phyloP scores from a whole-genome alignment of 75 land plant species.

The Picea sitchensis region DNA sequence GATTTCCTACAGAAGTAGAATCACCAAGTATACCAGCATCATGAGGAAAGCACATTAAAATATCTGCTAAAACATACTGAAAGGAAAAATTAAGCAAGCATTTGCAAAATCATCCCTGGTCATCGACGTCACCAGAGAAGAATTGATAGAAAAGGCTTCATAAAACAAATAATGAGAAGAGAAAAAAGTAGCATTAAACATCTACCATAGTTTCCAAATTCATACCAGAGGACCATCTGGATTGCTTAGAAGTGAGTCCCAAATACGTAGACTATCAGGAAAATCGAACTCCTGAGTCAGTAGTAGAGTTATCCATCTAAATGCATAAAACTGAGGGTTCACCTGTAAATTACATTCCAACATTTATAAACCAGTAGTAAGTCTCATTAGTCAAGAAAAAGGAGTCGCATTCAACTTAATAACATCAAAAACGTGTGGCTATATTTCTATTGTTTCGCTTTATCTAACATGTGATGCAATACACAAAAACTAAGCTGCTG shows the following conservation, averaged over 20 bases:
- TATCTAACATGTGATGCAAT: not conserved
- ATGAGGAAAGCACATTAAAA: not conserved
- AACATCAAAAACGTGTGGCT: not conserved
- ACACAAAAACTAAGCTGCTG: not conserved
- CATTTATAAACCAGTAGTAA: not conserved
- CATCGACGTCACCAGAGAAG: not conserved
- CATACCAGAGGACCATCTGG: slow-evolving; percentile 75
- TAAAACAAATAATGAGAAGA: slow-evolving; percentile 1
- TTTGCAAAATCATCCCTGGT: not conserved
- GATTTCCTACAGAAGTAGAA: slow-evolving; percentile 56
- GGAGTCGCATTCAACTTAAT: not conserved
- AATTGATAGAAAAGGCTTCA: not conserved
- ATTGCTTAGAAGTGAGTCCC: slow-evolving; percentile 84
- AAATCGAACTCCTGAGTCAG: slow-evolving; percentile 82
- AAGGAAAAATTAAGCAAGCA: not conserved
- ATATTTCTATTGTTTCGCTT: not conserved
- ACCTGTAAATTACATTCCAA: slow-evolving; percentile 38
- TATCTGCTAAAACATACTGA: not conserved
- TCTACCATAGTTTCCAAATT: not conserved
- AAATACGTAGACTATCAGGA: slow-evolving; percentile 54
- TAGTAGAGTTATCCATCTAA: slow-evolving; percentile 84
- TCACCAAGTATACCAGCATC: not conserved
- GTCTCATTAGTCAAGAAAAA: slow-evolving; percentile 1
- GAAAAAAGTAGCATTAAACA: not conserved
- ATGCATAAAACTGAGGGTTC: slow-evolving; percentile 79